Percentiles rank a stretch among this genome's conserved stretches.
Evolutionary conservation across 176 grass and related monocot species (phyloP).

Genomic region (Avena sativa): DNA sequence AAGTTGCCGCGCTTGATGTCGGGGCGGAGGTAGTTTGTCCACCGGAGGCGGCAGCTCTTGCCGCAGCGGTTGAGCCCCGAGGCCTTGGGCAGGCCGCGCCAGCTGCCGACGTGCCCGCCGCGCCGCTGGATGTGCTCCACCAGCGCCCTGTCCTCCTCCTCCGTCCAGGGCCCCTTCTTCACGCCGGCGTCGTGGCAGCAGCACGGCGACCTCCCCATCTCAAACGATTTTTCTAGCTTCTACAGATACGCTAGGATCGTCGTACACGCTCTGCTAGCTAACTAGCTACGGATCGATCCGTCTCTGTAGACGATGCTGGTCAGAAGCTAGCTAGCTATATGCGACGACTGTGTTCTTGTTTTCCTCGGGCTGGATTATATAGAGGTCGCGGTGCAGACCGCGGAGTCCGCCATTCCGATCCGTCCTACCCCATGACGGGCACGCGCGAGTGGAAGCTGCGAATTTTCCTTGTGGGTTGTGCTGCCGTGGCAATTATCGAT

Average conservation of each 20-base stretch:
- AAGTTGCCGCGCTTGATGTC: conserved; percentile 87
- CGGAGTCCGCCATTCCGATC: not conserved
- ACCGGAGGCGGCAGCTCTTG: conserved; percentile 93
- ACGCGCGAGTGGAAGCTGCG: not conserved
- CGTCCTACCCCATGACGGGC: not conserved
- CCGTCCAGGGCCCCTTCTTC: conserved; percentile 73
- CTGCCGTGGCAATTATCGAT: not conserved
- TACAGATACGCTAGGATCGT: no score
- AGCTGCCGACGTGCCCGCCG: conserved; percentile 54
- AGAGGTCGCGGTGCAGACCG: no score
- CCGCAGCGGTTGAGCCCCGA: conserved; percentile 77
- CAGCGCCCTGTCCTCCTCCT: conserved; percentile 68
- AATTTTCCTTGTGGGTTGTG: not conserved
- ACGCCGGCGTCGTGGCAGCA: conserved; percentile 58
- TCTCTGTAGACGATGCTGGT: no score
- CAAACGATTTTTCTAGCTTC: not conserved
- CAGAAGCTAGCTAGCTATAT: no score
- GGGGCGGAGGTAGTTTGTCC: conserved; percentile 92
- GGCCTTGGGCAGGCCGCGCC: conserved; percentile 62
- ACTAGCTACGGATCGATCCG: no score
- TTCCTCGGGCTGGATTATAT: no score
- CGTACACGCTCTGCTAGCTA: no score
- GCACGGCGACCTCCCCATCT: conserved; percentile 72
- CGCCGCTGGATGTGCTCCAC: conserved; percentile 56
- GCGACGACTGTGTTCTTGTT: no score